These are phyloP conservation scores for Lindgomyces ingoldianus DNA, from an alignment of 495 filamentous ascomycete genomes.

Conservation along the genomic window DNA sequence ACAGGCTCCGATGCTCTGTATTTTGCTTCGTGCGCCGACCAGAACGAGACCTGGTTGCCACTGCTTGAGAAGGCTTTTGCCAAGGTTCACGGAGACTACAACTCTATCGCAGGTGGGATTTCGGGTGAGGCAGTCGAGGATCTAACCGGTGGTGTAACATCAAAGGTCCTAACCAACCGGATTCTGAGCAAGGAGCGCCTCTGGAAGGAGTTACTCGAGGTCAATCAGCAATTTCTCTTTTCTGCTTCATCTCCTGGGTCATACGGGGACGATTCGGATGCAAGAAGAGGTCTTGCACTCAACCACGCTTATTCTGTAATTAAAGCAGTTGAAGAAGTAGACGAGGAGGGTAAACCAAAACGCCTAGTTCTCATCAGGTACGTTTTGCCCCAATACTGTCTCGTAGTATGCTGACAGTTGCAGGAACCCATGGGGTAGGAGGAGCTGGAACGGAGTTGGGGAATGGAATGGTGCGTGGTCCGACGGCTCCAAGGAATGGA, in stretches of 20 bases:
- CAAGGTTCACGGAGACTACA: constrained; percentile 88
- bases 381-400: neutral
- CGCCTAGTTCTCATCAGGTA: constrained; percentile 35
- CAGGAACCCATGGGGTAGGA: constrained; percentile 83
- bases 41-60: constrained; percentile 92
- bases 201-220: constrained; percentile 82
- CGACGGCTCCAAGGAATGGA: constrained; percentile 90
- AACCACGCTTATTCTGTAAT: constrained; percentile 86
- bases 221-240: constrained; percentile 71
- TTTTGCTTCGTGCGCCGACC: constrained; percentile 80
- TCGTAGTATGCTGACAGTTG: constrained; percentile 48
- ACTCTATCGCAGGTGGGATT: constrained; percentile 78
- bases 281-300: constrained; percentile 71
- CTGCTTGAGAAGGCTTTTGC: constrained; percentile 94
- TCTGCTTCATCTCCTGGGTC: constrained; percentile 70
- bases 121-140: constrained; percentile 89
- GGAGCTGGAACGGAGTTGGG: constrained; percentile 33
- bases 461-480: constrained; percentile 61
- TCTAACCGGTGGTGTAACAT: constrained; percentile 87
- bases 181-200: constrained; percentile 85
- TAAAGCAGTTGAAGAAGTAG: constrained; percentile 73
- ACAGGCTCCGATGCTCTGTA: constrained; percentile 76
- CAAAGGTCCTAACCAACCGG: constrained; percentile 73
- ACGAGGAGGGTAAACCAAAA: constrained; percentile 51
- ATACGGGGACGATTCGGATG: constrained; percentile 40